Evolutionary conservation across 2,329 filamentous ascomycete genomes (phyloP).

Genomic region (Fonsecaea multimorphosa): DNA sequence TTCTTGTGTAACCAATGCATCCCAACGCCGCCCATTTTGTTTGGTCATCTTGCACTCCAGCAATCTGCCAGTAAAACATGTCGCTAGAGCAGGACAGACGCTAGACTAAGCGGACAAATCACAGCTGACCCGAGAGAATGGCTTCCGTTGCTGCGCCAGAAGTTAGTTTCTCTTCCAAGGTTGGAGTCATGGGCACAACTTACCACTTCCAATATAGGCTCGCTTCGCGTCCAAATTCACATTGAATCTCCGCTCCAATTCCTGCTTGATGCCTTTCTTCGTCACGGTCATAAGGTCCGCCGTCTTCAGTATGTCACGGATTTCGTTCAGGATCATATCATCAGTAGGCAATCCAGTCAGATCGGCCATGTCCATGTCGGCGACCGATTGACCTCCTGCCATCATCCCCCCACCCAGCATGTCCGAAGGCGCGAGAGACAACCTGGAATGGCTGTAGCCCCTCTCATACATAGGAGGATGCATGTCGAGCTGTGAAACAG

Average conservation of each 20-base stretch:
- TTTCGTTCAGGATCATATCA: constrained; percentile 89
- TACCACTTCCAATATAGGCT: constrained; percentile 92
- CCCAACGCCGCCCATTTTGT: constrained; percentile 8
- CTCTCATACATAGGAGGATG: constrained; percentile 51
- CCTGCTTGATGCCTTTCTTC: constrained; percentile 96
- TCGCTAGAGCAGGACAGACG: background rate
- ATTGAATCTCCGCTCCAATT: constrained; percentile 89
- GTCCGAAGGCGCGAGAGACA: constrained; percentile 81
- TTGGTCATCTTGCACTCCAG: background rate
- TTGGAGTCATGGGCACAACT: constrained; percentile 47
- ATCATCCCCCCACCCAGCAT: constrained; percentile 73
- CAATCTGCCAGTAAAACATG: constrained; percentile 3
- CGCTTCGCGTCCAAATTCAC: constrained; percentile 85
- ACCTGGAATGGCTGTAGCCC: constrained; percentile 64
- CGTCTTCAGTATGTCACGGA: constrained; percentile 87
- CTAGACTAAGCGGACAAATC: constrained; percentile 31
- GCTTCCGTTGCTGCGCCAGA: constrained; percentile 72
- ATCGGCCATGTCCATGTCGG: constrained; percentile 76
- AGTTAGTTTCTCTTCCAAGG: constrained; percentile 41
- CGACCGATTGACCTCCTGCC: constrained; percentile 64
- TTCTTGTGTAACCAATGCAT: background rate
- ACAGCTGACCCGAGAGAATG: constrained; percentile 77
- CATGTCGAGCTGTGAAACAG: constrained; percentile 66
- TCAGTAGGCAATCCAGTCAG: constrained; percentile 81
- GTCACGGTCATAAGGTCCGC: constrained; percentile 97